A percentile compares a stretch with the other conserved stretches of the same genome.
Evolutionary conservation across 805 yeast genomes (phyloP).

Genomic region (Komagataella populi): DNA sequence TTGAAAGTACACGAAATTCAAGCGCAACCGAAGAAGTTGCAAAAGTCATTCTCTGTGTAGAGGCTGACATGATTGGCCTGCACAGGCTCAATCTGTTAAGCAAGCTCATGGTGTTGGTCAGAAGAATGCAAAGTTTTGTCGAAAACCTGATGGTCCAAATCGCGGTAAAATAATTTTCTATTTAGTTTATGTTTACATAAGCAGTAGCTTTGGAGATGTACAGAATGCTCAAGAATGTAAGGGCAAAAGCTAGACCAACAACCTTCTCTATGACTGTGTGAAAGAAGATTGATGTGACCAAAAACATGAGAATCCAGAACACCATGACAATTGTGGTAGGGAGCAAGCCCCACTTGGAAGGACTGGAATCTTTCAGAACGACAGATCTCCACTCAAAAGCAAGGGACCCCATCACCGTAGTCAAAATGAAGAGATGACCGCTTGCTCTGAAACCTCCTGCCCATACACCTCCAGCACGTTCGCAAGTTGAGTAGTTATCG

Average conservation of each 20-base stretch:
- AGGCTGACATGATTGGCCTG: not conserved
- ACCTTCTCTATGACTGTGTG: constrained; percentile 34
- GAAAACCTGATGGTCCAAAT: not conserved
- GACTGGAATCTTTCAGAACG: not conserved
- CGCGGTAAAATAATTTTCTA: not conserved
- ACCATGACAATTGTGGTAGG: not conserved
- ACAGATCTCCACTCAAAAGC: constrained; percentile 9
- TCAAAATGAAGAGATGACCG: constrained; percentile 25
- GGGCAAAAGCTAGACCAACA: constrained; percentile 27
- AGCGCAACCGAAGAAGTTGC: not conserved
- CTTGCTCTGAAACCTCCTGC: constrained; percentile 25
- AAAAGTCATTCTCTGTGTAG: not conserved
- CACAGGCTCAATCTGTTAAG: not conserved
- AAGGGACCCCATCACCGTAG: constrained; percentile 18
- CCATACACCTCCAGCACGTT: constrained; percentile 15
- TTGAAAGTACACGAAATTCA: not conserved
- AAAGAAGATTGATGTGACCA: constrained; percentile 32
- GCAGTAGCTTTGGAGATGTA: constrained; percentile 5
- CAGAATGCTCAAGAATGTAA: constrained; percentile 16
- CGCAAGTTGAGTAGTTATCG: constrained; percentile 2
- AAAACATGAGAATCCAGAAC: constrained; percentile 24
- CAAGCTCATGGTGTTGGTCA: not conserved
- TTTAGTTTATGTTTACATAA: not conserved
- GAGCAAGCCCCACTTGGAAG: not conserved
- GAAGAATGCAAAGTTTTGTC: not conserved